Conservation (phyloP, 2,329 filamentous ascomycete genomes). For the Coniochaeta prunicola region DNA sequence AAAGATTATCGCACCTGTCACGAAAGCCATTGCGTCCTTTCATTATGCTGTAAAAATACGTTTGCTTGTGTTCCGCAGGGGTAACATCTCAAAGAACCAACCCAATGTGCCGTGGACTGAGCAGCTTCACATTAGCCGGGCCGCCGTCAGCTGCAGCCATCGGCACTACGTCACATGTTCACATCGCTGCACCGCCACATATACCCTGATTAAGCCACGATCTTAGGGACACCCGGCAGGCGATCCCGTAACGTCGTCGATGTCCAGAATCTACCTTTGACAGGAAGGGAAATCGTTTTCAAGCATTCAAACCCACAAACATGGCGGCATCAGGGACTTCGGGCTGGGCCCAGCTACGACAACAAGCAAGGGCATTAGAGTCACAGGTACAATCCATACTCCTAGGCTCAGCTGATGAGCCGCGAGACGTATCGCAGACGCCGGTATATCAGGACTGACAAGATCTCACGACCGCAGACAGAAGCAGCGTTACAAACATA, state of each 20-base stretch:
- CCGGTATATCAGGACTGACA: background rate
- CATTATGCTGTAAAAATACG: too few species aligned
- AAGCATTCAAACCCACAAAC: background rate
- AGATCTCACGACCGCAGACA: constrained; percentile 48
- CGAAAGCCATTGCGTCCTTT: background rate
- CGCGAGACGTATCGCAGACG: background rate
- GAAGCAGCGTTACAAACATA: constrained; percentile 79
- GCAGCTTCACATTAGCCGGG: background rate
- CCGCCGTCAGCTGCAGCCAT: constrained; percentile 3
- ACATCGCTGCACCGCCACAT: background rate
- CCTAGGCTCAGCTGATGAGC: background rate
- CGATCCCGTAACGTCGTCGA: constrained; percentile 1
- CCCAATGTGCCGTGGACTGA: too few species aligned
- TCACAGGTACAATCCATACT: constrained; percentile 63
- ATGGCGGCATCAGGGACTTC: constrained; percentile 31
- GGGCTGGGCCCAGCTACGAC: constrained; percentile 89
- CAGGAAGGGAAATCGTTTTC: background rate
- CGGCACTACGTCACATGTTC: constrained; percentile 1
- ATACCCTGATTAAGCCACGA: background rate
- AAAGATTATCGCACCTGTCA: background rate
- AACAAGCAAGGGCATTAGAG: constrained; percentile 83
- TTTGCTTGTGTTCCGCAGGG: too few species aligned
- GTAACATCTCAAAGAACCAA: too few species aligned
- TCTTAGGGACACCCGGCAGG: background rate
- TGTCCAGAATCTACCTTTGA: background rate